Conservation (phyloP, 2,329 filamentous ascomycete species). For the Westerdykella ornata region DNA sequence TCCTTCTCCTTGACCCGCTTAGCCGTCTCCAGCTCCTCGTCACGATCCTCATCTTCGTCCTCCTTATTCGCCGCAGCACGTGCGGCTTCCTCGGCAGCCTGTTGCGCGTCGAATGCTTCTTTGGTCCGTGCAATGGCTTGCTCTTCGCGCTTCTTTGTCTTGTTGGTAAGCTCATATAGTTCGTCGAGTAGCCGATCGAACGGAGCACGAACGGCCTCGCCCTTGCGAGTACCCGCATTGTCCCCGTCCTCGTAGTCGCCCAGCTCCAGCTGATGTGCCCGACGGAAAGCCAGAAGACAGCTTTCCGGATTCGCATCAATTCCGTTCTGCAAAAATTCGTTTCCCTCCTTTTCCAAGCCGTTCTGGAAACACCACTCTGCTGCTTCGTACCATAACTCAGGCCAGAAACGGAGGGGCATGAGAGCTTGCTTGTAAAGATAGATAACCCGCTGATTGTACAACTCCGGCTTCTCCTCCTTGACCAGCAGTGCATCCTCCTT, state of each 20-base stretch:
- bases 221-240: conserved; percentile 56
- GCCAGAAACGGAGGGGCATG: conserved; percentile 91
- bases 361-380: conserved; percentile 88
- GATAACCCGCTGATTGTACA: conserved; percentile 70
- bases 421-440: conserved; percentile 91
- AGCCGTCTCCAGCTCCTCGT: conserved; percentile 30
- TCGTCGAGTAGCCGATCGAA: conserved; percentile 78
- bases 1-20: conserved; percentile 41
- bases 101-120: conserved; percentile 46
- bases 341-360: conserved; percentile 62
- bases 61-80: conserved; percentile 35
- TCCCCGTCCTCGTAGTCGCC: conserved; percentile 72
- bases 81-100: conserved; percentile 39
- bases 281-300: conserved; percentile 80
- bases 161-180: conserved; percentile 79
- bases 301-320: conserved; percentile 89
- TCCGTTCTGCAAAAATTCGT: conserved; percentile 73
- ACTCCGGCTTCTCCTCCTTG: conserved; percentile 68
- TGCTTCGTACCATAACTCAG: conserved; percentile 91
- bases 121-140: conserved; percentile 52
- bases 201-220: conserved; percentile 70
- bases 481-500: conserved; percentile 86
- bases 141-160: conserved; percentile 59
- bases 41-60: conserved; percentile 50
- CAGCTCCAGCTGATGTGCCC: conserved; percentile 78